phyloP scores from a whole-genome alignment of 805 yeast species.

The Nematodospora valgi region DNA sequence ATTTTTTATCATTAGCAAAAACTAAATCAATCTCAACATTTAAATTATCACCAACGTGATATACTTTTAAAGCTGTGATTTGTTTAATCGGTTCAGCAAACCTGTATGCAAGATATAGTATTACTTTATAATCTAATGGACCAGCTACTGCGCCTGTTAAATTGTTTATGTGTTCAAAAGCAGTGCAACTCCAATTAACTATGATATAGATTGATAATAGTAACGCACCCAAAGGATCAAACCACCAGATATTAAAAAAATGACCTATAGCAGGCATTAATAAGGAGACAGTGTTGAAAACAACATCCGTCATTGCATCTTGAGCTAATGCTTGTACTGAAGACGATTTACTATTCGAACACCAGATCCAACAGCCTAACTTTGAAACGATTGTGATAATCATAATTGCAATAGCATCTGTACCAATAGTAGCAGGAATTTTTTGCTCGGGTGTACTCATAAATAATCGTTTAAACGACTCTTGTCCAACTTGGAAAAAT shows the following conservation, averaged over 20 bases:
- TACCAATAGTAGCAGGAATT: conserved; percentile 45
- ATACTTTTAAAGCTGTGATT: conserved; percentile 65
- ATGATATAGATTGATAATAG: conserved; percentile 60
- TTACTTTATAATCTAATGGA: conserved; percentile 58
- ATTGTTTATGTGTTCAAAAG: conserved; percentile 70
- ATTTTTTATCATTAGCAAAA: conserved; percentile 39
- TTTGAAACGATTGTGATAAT: conserved; percentile 57
- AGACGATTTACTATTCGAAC: conserved; percentile 55
- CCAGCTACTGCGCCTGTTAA: conserved; percentile 72
- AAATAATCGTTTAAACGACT: conserved; percentile 51
- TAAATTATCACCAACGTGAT: conserved; percentile 74
- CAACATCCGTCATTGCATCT: conserved; percentile 76
- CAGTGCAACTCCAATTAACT: conserved; percentile 58
- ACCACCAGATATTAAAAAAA: conserved; percentile 57
- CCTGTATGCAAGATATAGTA: conserved; percentile 63
- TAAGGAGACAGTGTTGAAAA: conserved; percentile 69
- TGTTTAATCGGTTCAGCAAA: conserved; percentile 65
- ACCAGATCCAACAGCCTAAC: conserved; percentile 60
- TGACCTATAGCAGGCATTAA: conserved; percentile 65
- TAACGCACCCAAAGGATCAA: conserved; percentile 74
- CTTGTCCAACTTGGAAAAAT: conserved; percentile 68
- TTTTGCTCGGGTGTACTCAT: conserved; percentile 25
- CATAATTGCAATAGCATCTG: conserved; percentile 59
- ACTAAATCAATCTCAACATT: conserved; percentile 77
- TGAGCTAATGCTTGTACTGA: conserved; percentile 78